phyloP scores from a whole-genome alignment of 75 land plant species.

The Cupressus sempervirens region DNA sequence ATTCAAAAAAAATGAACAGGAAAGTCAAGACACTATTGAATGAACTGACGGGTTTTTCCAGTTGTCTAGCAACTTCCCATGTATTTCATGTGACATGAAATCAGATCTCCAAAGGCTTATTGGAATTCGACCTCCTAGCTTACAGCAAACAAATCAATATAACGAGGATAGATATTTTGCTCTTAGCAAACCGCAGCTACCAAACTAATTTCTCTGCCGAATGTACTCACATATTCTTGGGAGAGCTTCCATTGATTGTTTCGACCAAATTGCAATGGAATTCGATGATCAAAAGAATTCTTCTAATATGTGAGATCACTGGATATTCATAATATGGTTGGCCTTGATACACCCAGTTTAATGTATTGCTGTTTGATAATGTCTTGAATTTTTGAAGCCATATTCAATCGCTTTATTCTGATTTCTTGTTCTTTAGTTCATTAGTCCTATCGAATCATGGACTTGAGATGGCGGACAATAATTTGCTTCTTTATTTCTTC shows the following conservation, averaged over 20 bases:
- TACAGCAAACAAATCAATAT: background rate
- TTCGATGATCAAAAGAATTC: background rate
- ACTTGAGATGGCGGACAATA: background rate
- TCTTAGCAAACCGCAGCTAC: background rate
- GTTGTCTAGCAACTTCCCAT: background rate
- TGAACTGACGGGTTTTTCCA: background rate
- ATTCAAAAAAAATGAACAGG: background rate
- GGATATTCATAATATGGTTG: background rate
- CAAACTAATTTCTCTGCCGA: background rate
- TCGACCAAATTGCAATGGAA: background rate
- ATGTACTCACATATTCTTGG: background rate
- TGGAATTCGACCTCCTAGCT: background rate
- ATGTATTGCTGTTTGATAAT: background rate
- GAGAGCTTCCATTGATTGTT: background rate
- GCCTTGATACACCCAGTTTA: background rate
- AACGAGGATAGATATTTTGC: no score
- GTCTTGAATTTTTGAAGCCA: background rate
- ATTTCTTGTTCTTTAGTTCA: background rate
- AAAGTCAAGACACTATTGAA: background rate
- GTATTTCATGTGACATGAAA: background rate
- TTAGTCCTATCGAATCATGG: background rate
- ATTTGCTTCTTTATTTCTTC: background rate
- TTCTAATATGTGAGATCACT: background rate
- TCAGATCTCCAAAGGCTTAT: background rate
- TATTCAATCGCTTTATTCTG: background rate